Base-by-base conservation (phyloP, 129 eudicot genomes). In the Helianthus tuberosus region DNA sequence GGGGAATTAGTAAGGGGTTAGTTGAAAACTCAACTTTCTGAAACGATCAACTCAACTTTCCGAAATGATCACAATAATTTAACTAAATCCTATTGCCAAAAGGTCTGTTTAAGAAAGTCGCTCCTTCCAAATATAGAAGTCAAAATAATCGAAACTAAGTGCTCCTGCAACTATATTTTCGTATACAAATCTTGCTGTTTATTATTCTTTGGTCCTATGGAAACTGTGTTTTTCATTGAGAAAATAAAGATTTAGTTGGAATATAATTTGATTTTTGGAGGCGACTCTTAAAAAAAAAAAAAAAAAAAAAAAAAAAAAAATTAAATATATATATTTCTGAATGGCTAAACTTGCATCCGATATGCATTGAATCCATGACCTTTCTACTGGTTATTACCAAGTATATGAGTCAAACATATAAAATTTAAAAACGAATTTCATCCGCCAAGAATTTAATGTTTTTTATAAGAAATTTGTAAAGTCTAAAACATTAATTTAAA, bases 151-250 rank as follows among this genome's bases (percentile, higher is more conserved):
- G 50, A 29, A 12, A 9, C 6, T 10, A 57, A 61, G 81, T 77
- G 81, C 81, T 46, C 44, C 43, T 52, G 16, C 51, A 70, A 69
- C 76, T 43, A 72, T 49, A 69, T 69, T 60, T 77, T 46, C 16
- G 12, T 25, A 25, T 44, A 66, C 25, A 72, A 59, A 41, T 72
- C 32, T 72, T 46, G 47, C 55, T 9, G 58, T 46, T 14, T 9
- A 12, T 11, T 43, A 51, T 15, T 69, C 49, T 69, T 69, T 35
- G 63, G 49, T 50, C 62, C 32, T 35, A n/a, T 1, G 17, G 58
- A 60, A 29, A 73, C 69, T 69, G 69, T 47, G 69, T 73, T 69
- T 27, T 69, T 5, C 12, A 14, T 49, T 6, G 13, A 29, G 5
- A 15, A 64, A 16, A 38, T 15, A 9, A 3, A 51, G 14, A n/a